phyloP scores from a whole-genome alignment of 176 grass and related monocot species.

The Cenchrus purpureus region DNA sequence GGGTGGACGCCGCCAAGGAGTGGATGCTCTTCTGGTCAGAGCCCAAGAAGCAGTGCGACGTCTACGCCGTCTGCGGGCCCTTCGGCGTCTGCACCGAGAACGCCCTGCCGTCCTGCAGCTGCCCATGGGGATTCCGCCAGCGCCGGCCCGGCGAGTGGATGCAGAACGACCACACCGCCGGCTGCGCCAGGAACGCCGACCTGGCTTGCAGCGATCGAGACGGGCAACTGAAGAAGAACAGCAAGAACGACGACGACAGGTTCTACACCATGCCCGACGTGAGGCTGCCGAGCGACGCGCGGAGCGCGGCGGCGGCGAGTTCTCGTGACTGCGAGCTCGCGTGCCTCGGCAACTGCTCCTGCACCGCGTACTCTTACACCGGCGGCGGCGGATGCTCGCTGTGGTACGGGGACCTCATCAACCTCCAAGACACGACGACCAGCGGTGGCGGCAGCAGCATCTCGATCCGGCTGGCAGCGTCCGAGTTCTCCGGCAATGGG shows the following conservation, averaged over 20 bases:
- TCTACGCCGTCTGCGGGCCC: constrained; percentile 42
- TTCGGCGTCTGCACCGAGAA: constrained; percentile 54
- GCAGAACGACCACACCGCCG: constrained; percentile 30
- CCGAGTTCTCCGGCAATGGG: constrained; percentile 35
- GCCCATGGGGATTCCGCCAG: constrained; percentile 47
- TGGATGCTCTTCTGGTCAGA: constrained; percentile 55
- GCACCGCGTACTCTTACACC: constrained; percentile 51
- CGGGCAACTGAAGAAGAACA: not conserved
- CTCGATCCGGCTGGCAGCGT: constrained; percentile 50
- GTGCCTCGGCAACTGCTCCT: constrained; percentile 43
- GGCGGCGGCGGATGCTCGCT: constrained; percentile 33
- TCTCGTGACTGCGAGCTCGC: constrained; percentile 40
- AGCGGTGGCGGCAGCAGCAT: constrained; percentile 15
- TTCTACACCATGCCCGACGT: constrained; percentile 49
- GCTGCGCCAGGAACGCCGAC: constrained; percentile 43
- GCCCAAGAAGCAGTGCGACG: constrained; percentile 53
- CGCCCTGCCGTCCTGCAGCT: constrained; percentile 38
- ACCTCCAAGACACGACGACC: constrained; percentile 51
- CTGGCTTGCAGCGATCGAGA: constrained; percentile 33
- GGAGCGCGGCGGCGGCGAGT: not conserved
- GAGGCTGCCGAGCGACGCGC: constrained; percentile 37
- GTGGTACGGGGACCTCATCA: constrained; percentile 55
- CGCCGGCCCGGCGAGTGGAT: constrained; percentile 10
- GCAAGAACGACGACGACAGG: constrained; percentile 11
- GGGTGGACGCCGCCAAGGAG: not conserved